Base-by-base conservation (phyloP, 805 yeast species). In the Candida lessepsii region DNA sequence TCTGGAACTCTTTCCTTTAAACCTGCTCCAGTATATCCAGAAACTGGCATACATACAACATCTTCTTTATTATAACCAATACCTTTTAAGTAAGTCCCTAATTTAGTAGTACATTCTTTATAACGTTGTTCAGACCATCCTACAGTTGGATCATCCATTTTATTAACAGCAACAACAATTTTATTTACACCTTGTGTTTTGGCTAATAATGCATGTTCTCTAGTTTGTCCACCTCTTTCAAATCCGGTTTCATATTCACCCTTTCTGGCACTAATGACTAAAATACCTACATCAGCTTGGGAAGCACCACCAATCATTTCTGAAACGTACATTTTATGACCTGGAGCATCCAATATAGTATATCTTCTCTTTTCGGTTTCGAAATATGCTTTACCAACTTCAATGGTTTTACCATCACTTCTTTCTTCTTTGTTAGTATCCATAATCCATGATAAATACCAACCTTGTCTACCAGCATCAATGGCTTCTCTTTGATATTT, bases 221-320 rank as follows among this genome's bases (percentile, higher is more conserved):
- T 83, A 26, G 98, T 90, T 73, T 91, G 99, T 53, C 99, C 99
- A 58, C 98, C 98, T 65, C 89, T 87, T 73, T 91, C 99, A 60
- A 91, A 91, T 47, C 99, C 99, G 40, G 99, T 93, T 73, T 93
- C 99, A 68, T 93, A 93, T 67, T 93, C 99, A 71, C 99, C 99
- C 69, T 90, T 89, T 76, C 99, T 86, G 34, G 98, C 98, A 48
- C 96, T 86, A 54, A 93, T 93, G 36, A 93, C 99, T 57, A 93
- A 77, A 51, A 93, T 80, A 70, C 99, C 99, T 43, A 91, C 93
- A 71, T 93, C 99, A 25, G 99, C 99, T 73, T 93, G 99, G 33
- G 98, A 90, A 14, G 99, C 99, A 67, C 99, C 99, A 57, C 98
- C 98, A 74, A 93, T 93, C 99, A 93, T 93, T 66, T 89, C 95